Conservation (phyloP, 1,139 yeast species). For the Kodamaea anthophila region DNA sequence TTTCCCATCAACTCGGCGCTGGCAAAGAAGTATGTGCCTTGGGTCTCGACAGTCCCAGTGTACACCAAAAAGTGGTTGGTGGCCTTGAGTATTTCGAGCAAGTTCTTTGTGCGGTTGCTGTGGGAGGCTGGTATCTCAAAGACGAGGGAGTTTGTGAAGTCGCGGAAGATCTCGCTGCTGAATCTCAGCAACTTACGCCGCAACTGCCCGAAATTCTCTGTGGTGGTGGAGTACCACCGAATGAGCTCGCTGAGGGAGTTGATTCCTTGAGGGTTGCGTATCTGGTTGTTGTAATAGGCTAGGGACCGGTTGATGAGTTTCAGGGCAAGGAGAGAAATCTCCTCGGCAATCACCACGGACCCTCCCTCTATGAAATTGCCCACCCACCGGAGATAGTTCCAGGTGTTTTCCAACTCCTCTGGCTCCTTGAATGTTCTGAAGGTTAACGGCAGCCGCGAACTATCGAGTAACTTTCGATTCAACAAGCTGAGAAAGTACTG, state of each 20-base stretch:
- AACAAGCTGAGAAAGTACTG: slow-evolving; percentile 65
- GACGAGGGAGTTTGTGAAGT: slow-evolving; percentile 71
- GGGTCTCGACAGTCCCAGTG: slow-evolving; percentile 66
- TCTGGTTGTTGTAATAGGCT: slow-evolving; percentile 67
- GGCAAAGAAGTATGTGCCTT: slow-evolving; percentile 72
- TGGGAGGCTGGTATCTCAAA: slow-evolving; percentile 50
- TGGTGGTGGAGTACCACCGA: slow-evolving; percentile 74
- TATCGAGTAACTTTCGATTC: slow-evolving; percentile 71
- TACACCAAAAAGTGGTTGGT: slow-evolving; percentile 76
- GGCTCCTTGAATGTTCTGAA: slow-evolving; percentile 89
- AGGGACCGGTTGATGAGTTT: slow-evolving; percentile 65
- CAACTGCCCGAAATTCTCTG: slow-evolving; percentile 79
- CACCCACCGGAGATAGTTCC: slow-evolving; percentile 67
- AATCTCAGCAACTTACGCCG: slow-evolving; percentile 83
- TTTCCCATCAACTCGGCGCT: slow-evolving; percentile 49
- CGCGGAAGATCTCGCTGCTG: slow-evolving; percentile 58
- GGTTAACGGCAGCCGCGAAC: slow-evolving; percentile 56
- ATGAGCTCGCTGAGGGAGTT: slow-evolving; percentile 49
- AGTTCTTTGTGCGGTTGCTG: slow-evolving; percentile 45
- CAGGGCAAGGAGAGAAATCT: slow-evolving; percentile 59
- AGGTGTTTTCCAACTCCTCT: slow-evolving; percentile 76
- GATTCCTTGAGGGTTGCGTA: slow-evolving; percentile 53
- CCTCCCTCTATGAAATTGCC: slow-evolving; percentile 77
- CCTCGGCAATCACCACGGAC: slow-evolving; percentile 75
- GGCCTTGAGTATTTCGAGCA: slow-evolving; percentile 53